These are phyloP conservation scores for Thielaviopsis cerberus DNA, from an alignment of 2,329 filamentous ascomycete species.

Conservation along the genomic window DNA sequence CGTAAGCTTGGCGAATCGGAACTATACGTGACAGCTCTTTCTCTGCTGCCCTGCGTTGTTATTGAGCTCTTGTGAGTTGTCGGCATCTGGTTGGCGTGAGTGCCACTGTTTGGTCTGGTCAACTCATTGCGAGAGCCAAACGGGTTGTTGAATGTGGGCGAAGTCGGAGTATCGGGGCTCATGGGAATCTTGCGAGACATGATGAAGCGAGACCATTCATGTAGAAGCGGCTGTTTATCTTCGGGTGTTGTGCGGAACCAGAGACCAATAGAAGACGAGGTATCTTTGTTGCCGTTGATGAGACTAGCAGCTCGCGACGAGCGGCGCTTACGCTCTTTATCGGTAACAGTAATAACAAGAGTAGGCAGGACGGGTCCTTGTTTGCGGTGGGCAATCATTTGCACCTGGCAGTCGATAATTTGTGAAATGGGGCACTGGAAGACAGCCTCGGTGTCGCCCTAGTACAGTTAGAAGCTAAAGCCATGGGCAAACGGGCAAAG, in stretches of 20 bases:
- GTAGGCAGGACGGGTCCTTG: slow-evolving; percentile 41
- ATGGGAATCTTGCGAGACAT: slow-evolving; percentile 26
- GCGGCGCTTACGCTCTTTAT: slow-evolving; percentile 44
- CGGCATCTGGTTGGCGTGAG: slow-evolving; percentile 19
- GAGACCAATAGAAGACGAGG: slow-evolving; percentile 27
- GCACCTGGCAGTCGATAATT: slow-evolving; percentile 38
- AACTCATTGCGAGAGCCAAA: slow-evolving; percentile 27
- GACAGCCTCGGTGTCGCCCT: slow-evolving; percentile 36
- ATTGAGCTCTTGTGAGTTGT: slow-evolving; percentile 31
- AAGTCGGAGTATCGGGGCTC: slow-evolving; percentile 33
- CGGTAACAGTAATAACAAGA: slow-evolving; percentile 37
- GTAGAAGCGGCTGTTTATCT: slow-evolving; percentile 31
- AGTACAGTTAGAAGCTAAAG: background rate
- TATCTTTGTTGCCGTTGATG: slow-evolving; percentile 26
- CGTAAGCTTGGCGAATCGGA: slow-evolving; percentile 42
- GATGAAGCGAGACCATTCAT: slow-evolving; percentile 42
- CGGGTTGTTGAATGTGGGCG: slow-evolving; percentile 35
- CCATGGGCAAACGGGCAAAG: too few relatives aligned
- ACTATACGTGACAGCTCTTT: slow-evolving; percentile 29
- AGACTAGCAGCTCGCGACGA: slow-evolving; percentile 44
- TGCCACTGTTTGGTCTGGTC: slow-evolving; percentile 27
- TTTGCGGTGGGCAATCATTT: slow-evolving; percentile 41
- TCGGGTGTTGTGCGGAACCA: slow-evolving; percentile 37
- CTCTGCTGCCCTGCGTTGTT: slow-evolving; percentile 28
- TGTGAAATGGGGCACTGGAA: slow-evolving; percentile 34